These are phyloP conservation scores for Boletus subcaerulescens DNA, from an alignment of 768 basidiomycete species.

Conservation along the genomic window DNA sequence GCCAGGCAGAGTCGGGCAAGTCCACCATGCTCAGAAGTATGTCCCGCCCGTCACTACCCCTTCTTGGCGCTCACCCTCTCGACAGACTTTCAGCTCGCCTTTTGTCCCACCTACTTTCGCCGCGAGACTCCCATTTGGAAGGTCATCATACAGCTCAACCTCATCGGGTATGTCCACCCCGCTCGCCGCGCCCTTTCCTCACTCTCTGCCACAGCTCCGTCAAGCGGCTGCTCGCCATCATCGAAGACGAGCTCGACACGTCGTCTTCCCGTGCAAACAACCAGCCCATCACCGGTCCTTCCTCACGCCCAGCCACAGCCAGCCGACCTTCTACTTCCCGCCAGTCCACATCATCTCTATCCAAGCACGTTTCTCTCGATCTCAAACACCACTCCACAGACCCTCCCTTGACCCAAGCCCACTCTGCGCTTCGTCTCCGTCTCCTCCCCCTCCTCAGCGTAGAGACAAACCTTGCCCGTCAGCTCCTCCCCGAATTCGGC, in stretches of 20 bases:
- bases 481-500: conserved; percentile 44
- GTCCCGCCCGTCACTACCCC: not conserved
- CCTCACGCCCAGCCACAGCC: not conserved
- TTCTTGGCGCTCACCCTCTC: not conserved
- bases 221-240: conserved; percentile 52
- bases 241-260: conserved; percentile 44
- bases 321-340: not conserved
- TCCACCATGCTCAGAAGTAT: conserved; percentile 32
- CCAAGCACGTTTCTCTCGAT: not conserved
- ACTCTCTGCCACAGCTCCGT: conserved; percentile 42
- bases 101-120: conserved; percentile 59
- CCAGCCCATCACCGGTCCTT: not conserved
- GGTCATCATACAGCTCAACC: conserved; percentile 64
- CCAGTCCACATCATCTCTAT: not conserved
- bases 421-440: conserved; percentile 33
- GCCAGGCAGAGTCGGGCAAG: conserved; percentile 32
- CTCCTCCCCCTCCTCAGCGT: conserved; percentile 54
- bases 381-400: not conserved
- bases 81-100: conserved; percentile 66
- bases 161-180: conserved; percentile 48
- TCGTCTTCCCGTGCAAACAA: not conserved
- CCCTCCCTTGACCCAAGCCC: conserved; percentile 22
- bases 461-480: conserved; percentile 48
- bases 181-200: not conserved
- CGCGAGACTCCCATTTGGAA: conserved; percentile 59